These are phyloP conservation scores for Yamadazyma atlantica DNA, from an alignment of 1,139 yeast genomes.

Conservation along the genomic window DNA sequence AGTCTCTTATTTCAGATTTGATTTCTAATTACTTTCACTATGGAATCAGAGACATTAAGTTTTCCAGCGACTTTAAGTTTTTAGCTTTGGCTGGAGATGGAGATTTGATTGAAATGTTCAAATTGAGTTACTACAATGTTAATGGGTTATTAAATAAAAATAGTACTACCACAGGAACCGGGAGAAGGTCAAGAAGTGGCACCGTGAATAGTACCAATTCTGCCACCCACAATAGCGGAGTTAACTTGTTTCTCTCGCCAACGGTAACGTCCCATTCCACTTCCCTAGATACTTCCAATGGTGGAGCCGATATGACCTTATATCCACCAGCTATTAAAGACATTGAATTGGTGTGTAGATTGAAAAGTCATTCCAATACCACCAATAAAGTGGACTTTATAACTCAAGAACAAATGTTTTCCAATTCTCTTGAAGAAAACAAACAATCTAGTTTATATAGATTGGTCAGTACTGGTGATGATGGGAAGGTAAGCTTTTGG, in stretches of 20 bases:
- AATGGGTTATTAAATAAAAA: slow-evolving; percentile 29
- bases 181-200: slow-evolving; percentile 38
- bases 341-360: slow-evolving; percentile 44
- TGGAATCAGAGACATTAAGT: slow-evolving; percentile 56
- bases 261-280: slow-evolving; percentile 21
- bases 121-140: slow-evolving; percentile 42
- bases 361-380: slow-evolving; percentile 71
- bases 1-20: slow-evolving; percentile 54
- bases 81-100: slow-evolving; percentile 58
- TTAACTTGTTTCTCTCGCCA: slow-evolving; percentile 22
- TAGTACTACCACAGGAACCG: slow-evolving; percentile 3
- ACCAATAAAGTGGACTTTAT: slow-evolving; percentile 48
- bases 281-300: slow-evolving; percentile 18
- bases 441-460: slow-evolving; percentile 42
- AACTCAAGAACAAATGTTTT: slow-evolving; percentile 14
- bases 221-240: slow-evolving; percentile 6
- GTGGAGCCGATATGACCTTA: slow-evolving; percentile 7
- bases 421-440: slow-evolving; percentile 13
- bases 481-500: slow-evolving; percentile 68
- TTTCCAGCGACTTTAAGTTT: slow-evolving; percentile 68
- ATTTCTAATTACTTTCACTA: slow-evolving; percentile 66
- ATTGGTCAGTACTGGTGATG: slow-evolving; percentile 68
- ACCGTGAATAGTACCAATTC: slow-evolving; percentile 34
- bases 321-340: slow-evolving; percentile 43
- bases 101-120: slow-evolving; percentile 57